A percentile compares a stretch with the other conserved stretches of the same genome.
Evolutionary conservation across 2,329 filamentous ascomycete species (phyloP).

Genomic region (Fusarium foetens): DNA sequence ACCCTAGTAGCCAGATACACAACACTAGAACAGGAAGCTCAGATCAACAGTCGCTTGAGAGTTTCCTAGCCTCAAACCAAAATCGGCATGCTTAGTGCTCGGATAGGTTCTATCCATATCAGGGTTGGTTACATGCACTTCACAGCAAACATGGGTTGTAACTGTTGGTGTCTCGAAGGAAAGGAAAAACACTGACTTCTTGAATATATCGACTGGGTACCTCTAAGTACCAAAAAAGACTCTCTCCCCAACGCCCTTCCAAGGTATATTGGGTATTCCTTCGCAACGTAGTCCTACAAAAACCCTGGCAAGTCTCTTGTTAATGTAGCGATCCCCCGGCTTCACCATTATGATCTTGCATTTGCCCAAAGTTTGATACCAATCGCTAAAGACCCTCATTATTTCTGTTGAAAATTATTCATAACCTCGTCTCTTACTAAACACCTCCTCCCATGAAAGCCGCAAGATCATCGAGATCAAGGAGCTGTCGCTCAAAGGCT

Average conservation of each 20-base stretch:
- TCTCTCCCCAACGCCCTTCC: conserved; percentile 44
- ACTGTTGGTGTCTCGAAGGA: neutral
- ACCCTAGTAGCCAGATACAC: neutral
- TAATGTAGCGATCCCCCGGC: neutral
- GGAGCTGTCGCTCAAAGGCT: conserved; percentile 68
- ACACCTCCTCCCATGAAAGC: conserved; percentile 72
- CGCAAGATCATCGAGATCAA: conserved; percentile 69
- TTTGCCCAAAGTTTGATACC: conserved; percentile 2
- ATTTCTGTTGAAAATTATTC: conserved; percentile 2
- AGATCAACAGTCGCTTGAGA: neutral
- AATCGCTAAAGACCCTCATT: conserved; percentile 20
- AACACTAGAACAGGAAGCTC: neutral
- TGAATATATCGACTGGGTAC: conserved; percentile 3
- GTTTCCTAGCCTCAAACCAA: neutral
- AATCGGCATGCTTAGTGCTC: neutral
- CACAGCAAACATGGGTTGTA: neutral
- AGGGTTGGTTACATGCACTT: neutral
- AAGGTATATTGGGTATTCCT: conserved; percentile 46
- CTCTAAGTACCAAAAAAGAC: conserved; percentile 28
- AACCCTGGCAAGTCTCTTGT: conserved; percentile 2
- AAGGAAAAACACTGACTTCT: conserved; percentile 20
- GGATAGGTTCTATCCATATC: neutral
- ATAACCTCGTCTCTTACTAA: conserved; percentile 44
- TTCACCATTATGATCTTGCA: conserved; percentile 18
- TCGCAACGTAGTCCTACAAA: conserved; percentile 39